Evolutionary conservation across 2,329 filamentous ascomycete species (phyloP).

Genomic region (Pestalotiopsis sp.): DNA sequence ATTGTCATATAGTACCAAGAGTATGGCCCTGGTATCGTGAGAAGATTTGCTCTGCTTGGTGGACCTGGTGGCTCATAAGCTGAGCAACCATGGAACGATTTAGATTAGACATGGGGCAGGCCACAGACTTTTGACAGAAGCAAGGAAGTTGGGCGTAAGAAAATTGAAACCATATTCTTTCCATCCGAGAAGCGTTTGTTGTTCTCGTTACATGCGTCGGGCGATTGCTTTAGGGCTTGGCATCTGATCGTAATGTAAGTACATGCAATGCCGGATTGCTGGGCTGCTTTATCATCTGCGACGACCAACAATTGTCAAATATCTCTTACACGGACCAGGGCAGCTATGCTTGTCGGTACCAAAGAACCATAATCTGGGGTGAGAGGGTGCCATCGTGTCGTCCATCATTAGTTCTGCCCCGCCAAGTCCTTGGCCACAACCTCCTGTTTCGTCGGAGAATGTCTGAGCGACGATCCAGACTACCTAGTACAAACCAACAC

Average conservation of each 20-base stretch:
- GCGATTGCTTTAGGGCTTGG: neutral
- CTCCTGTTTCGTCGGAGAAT: constrained; percentile 10
- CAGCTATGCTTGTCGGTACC: neutral
- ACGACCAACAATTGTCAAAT: neutral
- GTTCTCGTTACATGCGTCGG: neutral
- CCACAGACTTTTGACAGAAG: neutral
- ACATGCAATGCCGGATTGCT: neutral
- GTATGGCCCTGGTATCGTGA: constrained; percentile 92
- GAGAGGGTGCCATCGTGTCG: neutral
- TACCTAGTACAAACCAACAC: neutral
- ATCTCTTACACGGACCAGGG: neutral
- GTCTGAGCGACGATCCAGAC: constrained; percentile 6
- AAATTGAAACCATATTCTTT: constrained; percentile 3
- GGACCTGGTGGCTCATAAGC: constrained; percentile 79
- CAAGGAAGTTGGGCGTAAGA: constrained; percentile 10
- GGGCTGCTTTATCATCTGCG: neutral
- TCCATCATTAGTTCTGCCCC: neutral
- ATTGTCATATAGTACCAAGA: constrained; percentile 74
- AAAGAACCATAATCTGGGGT: neutral
- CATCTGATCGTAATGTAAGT: neutral
- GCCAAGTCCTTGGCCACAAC: constrained; percentile 12
- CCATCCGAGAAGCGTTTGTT: neutral
- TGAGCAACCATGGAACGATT: constrained; percentile 17
- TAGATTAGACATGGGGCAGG: neutral
- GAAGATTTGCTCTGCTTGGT: constrained; percentile 90